phyloP scores from a whole-genome alignment of 495 filamentous ascomycete genomes.

The Xylaria curta region DNA sequence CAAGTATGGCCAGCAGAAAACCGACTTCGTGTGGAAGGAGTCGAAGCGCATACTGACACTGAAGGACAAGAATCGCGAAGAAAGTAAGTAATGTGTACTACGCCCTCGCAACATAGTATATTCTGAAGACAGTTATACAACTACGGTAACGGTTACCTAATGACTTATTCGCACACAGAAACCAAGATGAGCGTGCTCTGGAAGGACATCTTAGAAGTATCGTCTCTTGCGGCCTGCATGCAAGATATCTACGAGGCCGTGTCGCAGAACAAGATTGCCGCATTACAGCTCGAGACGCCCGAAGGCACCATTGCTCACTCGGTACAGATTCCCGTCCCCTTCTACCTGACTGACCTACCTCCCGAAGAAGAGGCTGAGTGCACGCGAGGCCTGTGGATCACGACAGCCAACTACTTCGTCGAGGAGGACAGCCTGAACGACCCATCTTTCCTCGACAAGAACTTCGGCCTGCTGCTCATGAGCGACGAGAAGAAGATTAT shows the following conservation, averaged over 20 bases:
- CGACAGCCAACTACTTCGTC: conserved; percentile 78
- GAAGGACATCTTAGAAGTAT: conserved; percentile 73
- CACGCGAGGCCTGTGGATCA: conserved; percentile 74
- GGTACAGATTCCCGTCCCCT: conserved; percentile 83
- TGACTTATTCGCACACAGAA: conserved; percentile 40
- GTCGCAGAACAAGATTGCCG: conserved; percentile 80
- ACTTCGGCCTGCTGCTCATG: conserved; percentile 85
- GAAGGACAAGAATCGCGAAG: conserved; percentile 79
- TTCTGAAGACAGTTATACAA: neutral
- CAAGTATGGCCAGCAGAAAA: conserved; percentile 87
- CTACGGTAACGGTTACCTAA: neutral
- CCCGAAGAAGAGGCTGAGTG: conserved; percentile 59
- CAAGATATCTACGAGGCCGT: conserved; percentile 80
- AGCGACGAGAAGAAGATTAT: conserved; percentile 83
- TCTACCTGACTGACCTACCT: conserved; percentile 75
- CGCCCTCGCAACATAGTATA: neutral
- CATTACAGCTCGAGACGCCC: conserved; percentile 54
- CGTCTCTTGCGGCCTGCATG: conserved; percentile 83
- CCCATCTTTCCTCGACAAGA: conserved; percentile 71
- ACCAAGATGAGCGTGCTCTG: conserved; percentile 63
- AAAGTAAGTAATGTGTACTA: conserved; percentile 58
- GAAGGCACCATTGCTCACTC: conserved; percentile 66
- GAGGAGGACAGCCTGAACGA: conserved; percentile 68
- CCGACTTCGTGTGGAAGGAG: conserved; percentile 87
- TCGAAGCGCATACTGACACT: conserved; percentile 75